Base-by-base conservation (phyloP, 2,329 filamentous ascomycete genomes). In the Coniella vitis region DNA sequence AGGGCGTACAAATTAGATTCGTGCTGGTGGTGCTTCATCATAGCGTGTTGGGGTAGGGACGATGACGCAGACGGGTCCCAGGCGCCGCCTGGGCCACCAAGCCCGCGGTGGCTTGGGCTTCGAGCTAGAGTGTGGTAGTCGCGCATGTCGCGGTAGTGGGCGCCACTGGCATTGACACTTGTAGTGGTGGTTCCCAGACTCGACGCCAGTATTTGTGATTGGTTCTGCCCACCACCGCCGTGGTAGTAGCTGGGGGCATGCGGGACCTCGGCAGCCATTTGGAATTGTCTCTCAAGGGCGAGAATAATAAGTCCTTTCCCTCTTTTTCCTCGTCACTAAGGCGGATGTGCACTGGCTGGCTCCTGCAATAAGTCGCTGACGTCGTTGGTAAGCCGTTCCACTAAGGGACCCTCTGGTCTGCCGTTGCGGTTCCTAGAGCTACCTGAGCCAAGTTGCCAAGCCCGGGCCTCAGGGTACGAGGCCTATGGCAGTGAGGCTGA, bases 231-330 rank as follows among this genome's bases (percentile, higher is more conserved):
- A 8, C 35, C 39, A 16, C 32, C 4, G 19, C 34, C 17, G 16
- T 36, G 22, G 38, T n/a, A 19, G 21, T 38, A 35, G 16, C 35
- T 39, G 34, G 36, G 40, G n/a, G 35, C 13, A 17, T 47, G 48
- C 39, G 44, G 48, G 51, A 39, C 29, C n/a, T 38, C 41, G 36
- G 47, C 48, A 29, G 47, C 47, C 51, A 53, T 53, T 12, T 21
- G 32, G 10, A 39, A 21, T 38, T 42, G 22, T 16, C 7, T 8
- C 25, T 5, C n/a, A n/a, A n/a, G n/a, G n/a, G n/a, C n/a, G n/a
- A 29, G 10, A 29, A 29, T 5, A 29, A 10, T 5, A 10, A 29
- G 25, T 5, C 25, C 10, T 29, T 29, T 29, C 25, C 25, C 25
- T 5, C n/a, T 29, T 29, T 29, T 10, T 29, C 25, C 10, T 10